Evolutionary conservation across 2,329 filamentous ascomycete species (phyloP), one percentile per base, ranked within the genome.

Genomic region (Didymella sp.): DNA sequence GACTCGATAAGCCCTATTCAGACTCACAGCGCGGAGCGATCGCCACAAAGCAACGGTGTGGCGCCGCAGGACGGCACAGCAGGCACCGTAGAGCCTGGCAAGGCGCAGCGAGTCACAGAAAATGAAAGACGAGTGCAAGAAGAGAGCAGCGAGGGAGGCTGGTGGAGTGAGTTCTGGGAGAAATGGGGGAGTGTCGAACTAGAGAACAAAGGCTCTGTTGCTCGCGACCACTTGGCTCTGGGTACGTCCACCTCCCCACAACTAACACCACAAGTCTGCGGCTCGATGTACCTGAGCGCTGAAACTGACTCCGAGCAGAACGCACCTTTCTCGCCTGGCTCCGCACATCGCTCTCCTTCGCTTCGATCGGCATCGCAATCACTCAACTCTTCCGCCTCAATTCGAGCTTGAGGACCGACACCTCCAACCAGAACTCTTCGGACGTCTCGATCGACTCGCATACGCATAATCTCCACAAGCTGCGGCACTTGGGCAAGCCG

Each of bases 301-400:
- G 11, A 30, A 9, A 12, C 31, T 35, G 31, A 15, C 25, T 17
- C 4, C 25, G n/a, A 13, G 11, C 11, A 92, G 91, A 95, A 77
- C 85, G 91, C 19, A 95, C 91, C 0, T 95, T 94, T 75, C 85
- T 95, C 28, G 91, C 91, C 51, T 95, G 91, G 91, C 83, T 95
- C 40, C 85, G 91, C 49, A 95, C 91, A 2, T 92, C 89, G 2
- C 83, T 95, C 31, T 87, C 89, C 22, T 95, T 95, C 70, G 89
- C 90, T 11, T 89, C 85, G 30, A 94, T 95, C 64, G 91, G 91
- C 55, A 90, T 95, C 58, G 91, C 90, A 40, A 85, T 95, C 37
- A 94, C 91, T 1, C 91, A 95, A 74, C 85, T 95, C 44, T 94
- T 95, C 78, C 88, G 91, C 24, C 86, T 95, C 55, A 93, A 93